Evolutionary conservation across 139 green algal genomes (phyloP).

Genomic region (Nannochloris sp.): DNA sequence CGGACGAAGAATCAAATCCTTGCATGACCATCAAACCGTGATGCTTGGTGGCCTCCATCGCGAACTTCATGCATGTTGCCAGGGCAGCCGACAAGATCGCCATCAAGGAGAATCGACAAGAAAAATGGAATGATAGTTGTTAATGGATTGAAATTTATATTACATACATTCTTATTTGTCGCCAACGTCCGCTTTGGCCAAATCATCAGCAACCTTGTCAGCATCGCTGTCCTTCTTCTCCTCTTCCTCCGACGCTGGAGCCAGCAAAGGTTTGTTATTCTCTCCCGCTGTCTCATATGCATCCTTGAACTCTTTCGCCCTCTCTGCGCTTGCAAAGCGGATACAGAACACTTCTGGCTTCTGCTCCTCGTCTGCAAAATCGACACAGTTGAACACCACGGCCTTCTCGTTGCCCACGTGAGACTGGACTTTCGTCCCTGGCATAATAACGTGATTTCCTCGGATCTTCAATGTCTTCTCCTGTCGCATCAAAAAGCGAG

Average conservation of each 20-base stretch:
- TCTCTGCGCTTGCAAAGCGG: constrained; percentile 66
- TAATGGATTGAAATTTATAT: too few species aligned
- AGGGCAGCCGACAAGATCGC: too few species aligned
- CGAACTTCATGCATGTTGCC: too few species aligned
- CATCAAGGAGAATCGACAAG: too few species aligned
- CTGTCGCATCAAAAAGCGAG: constrained; percentile 91
- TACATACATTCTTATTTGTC: not conserved
- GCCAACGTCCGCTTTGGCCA: constrained; percentile 34
- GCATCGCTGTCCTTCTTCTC: constrained; percentile 12
- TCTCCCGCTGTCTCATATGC: constrained; percentile 41
- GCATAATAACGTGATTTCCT: constrained; percentile 93
- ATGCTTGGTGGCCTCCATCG: too few species aligned
- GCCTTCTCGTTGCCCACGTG: constrained; percentile 94
- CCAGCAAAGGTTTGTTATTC: not conserved
- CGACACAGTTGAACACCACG: constrained; percentile 87
- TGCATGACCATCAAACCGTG: too few species aligned
- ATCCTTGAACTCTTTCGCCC: constrained; percentile 71
- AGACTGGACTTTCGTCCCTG: constrained; percentile 81
- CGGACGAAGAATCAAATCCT: too few species aligned
- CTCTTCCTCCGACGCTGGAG: not conserved
- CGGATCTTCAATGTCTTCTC: constrained; percentile 99
- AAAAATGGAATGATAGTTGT: too few species aligned
- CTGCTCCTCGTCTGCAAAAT: constrained; percentile 89
- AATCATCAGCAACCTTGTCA: constrained; percentile 29
- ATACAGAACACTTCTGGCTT: constrained; percentile 83